Percentiles rank a stretch among this genome's conserved stretches.
These are phyloP conservation scores for Copromyces sp. DNA, from an alignment of 495 filamentous ascomycete species.

Conservation along the genomic window DNA sequence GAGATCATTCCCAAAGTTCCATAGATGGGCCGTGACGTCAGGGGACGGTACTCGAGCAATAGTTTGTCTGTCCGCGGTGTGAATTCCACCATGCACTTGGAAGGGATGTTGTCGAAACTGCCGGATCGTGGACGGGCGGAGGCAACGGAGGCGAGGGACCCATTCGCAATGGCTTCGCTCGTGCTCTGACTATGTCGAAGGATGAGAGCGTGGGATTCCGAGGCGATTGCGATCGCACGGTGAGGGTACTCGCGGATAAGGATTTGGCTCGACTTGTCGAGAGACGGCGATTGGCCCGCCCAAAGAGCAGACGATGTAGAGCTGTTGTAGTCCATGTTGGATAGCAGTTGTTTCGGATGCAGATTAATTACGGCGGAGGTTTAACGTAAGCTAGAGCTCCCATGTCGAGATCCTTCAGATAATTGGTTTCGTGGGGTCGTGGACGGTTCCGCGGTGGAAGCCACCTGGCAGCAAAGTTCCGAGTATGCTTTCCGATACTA, in stretches of 20 bases:
- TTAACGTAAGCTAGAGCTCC: neutral
- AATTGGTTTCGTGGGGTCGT: neutral
- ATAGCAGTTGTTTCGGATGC: neutral
- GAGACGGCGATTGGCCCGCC: constrained; percentile 26
- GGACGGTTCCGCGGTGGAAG: neutral
- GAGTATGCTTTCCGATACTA: neutral
- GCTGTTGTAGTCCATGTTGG: constrained; percentile 19
- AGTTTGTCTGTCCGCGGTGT: constrained; percentile 50
- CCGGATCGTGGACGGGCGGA: constrained; percentile 27
- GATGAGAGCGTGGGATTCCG: constrained; percentile 67
- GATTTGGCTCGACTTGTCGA: constrained; percentile 42
- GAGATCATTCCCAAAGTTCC: constrained; percentile 89
- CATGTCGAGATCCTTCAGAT: neutral
- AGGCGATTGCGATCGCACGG: constrained; percentile 75
- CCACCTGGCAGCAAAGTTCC: neutral
- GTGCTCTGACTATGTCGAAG: constrained; percentile 62
- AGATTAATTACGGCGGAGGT: neutral
- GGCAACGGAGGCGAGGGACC: constrained; percentile 37
- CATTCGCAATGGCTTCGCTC: constrained; percentile 40
- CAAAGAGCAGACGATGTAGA: constrained; percentile 17
- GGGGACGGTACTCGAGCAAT: constrained; percentile 58
- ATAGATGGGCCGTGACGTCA: constrained; percentile 65
- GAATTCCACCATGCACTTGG: constrained; percentile 85
- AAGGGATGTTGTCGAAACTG: constrained; percentile 26
- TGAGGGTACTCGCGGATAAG: constrained; percentile 70